Evolutionary conservation across 2,329 filamentous ascomycete genomes (phyloP).

Genomic region (Simplicillium aogashimaense): DNA sequence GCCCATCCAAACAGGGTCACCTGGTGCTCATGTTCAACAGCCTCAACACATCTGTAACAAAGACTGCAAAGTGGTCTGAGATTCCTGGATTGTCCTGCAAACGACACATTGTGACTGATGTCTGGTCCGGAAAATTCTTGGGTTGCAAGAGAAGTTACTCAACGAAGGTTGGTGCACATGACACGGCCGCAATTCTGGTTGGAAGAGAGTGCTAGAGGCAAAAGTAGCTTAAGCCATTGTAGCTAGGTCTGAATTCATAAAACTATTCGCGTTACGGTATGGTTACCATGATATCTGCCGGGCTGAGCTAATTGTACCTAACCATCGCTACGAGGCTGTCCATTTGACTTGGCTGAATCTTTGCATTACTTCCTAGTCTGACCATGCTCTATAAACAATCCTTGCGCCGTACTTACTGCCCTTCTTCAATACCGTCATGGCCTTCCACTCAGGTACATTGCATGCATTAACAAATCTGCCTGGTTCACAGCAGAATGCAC

Average conservation of each 20-base stretch:
- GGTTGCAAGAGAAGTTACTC: constrained; percentile 20
- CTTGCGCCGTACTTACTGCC: constrained; percentile 73
- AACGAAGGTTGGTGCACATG: constrained; percentile 20
- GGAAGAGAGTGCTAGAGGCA: too few relatives aligned
- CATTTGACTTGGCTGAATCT: too few relatives aligned
- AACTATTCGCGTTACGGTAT: too few relatives aligned
- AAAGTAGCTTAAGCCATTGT: too few relatives aligned
- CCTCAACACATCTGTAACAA: constrained; percentile 17
- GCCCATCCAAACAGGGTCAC: constrained; percentile 29
- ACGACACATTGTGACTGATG: constrained; percentile 29
- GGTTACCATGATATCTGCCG: too few relatives aligned
- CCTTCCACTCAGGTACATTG: constrained; percentile 72
- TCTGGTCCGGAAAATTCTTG: constrained; percentile 32
- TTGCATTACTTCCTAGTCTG: too few relatives aligned
- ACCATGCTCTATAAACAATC: constrained; percentile 81
- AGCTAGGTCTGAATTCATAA: too few relatives aligned
- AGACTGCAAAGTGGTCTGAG: constrained; percentile 28
- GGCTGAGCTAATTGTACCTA: too few relatives aligned
- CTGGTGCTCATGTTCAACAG: constrained; percentile 38
- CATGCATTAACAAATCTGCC: constrained; percentile 82
- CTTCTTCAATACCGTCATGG: constrained; percentile 71
- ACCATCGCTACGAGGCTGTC: too few relatives aligned
- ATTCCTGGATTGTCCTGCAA: constrained; percentile 26
- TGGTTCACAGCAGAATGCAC: constrained; percentile 87
- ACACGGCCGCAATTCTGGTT: constrained; percentile 21